Conservation (phyloP, 805 yeast species). For the Wickerhamomyces chaumierensis region DNA sequence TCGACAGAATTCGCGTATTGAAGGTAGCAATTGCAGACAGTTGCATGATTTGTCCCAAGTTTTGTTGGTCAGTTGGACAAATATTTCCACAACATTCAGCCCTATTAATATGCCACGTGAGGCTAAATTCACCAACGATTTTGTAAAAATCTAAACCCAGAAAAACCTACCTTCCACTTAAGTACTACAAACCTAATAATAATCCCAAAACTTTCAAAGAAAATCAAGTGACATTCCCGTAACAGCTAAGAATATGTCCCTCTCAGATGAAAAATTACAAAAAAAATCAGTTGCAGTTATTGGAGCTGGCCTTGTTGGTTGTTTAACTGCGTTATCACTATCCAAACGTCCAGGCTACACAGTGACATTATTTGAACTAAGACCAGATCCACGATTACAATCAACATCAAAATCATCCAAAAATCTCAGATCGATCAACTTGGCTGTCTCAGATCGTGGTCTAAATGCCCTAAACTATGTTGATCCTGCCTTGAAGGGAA, state of each 20-base stretch:
- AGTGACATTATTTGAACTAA: constrained; percentile 62
- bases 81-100: too few relatives aligned
- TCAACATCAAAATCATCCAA: constrained; percentile 14
- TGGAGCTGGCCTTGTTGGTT: constrained; percentile 90
- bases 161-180: too few relatives aligned
- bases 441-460: constrained; percentile 84
- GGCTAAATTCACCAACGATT: too few relatives aligned
- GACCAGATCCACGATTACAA: constrained; percentile 21
- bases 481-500: constrained; percentile 43
- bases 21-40: too few relatives aligned
- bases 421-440: constrained; percentile 60
- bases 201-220: too few relatives aligned
- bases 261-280: background rate
- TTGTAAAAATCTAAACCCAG: too few relatives aligned
- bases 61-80: too few relatives aligned
- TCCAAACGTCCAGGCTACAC: constrained; percentile 50
- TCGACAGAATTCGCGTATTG: too few relatives aligned
- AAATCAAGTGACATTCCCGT: too few relatives aligned
- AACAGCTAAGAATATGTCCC: background rate
- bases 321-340: constrained; percentile 73
- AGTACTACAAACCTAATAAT: too few relatives aligned
- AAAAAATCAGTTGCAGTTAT: constrained; percentile 40
- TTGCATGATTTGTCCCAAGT: too few relatives aligned
- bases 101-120: too few relatives aligned
- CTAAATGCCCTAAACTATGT: constrained; percentile 56